Percentiles rank a stretch among this genome's conserved stretches.
phyloP scores from a whole-genome alignment of 441 rosid species.

The Geranium incanum region DNA sequence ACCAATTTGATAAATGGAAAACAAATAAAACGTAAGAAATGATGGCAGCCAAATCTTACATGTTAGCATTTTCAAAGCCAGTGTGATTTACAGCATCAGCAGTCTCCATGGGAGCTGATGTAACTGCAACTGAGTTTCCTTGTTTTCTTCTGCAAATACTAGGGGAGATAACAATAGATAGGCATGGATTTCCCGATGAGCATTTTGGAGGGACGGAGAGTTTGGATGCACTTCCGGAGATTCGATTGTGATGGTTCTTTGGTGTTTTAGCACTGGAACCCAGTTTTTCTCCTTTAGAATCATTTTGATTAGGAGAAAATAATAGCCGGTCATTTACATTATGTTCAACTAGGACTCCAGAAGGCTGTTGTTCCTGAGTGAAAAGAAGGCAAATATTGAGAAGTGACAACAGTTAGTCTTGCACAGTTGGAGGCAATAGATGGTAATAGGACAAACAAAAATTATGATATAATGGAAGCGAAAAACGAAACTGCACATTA shows the following conservation, averaged over 20 bases:
- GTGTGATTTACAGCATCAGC: conserved; percentile 33
- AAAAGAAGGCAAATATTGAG: background rate
- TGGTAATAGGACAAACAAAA: background rate
- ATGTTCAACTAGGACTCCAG: conserved; percentile 47
- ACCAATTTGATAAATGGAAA: conserved; percentile 6
- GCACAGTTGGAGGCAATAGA: background rate
- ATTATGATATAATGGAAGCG: background rate
- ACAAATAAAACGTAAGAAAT: background rate
- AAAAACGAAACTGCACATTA: background rate
- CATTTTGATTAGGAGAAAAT: conserved; percentile 63
- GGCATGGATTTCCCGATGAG: conserved; percentile 44
- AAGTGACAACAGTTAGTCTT: background rate
- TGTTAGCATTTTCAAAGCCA: conserved; percentile 45
- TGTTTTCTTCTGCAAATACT: conserved; percentile 37
- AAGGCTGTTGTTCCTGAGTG: conserved; percentile 43
- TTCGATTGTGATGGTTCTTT: conserved; percentile 38
- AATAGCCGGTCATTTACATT: conserved; percentile 39
- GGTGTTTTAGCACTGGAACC: conserved; percentile 40
- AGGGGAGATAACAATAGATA: conserved; percentile 42
- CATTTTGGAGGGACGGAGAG: conserved; percentile 41
- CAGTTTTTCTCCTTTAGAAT: conserved; percentile 32
- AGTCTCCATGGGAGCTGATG: conserved; percentile 37
- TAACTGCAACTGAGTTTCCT: conserved; percentile 31
- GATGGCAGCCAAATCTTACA: conserved; percentile 41
- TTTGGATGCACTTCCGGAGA: conserved; percentile 34